phyloP scores from a whole-genome alignment of 23 red algal genomes.

The Agarophyton chilense region DNA sequence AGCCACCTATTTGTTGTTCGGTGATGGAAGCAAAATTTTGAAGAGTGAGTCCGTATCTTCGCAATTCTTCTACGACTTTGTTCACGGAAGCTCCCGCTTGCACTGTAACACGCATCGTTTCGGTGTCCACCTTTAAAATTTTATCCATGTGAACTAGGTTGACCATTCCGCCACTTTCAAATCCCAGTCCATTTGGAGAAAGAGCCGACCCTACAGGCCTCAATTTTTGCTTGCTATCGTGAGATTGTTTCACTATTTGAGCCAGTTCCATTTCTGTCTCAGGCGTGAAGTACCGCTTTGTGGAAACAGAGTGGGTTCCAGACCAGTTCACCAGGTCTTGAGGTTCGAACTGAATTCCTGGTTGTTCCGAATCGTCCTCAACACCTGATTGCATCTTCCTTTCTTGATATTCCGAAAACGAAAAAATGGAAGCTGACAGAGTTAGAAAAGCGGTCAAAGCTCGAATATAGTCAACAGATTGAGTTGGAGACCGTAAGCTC shows the following conservation, averaged over 20 bases:
- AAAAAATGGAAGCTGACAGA: not conserved
- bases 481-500: not conserved
- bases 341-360: conserved; percentile 4
- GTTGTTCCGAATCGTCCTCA: not conserved
- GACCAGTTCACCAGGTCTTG: conserved; percentile 90
- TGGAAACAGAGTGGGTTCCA: conserved; percentile 63
- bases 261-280: conserved; percentile 62
- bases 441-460: not conserved
- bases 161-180: conserved; percentile 82
- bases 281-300: conserved; percentile 55
- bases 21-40: conserved; percentile 89
- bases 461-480: not conserved
- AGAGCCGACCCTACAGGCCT: conserved; percentile 90
- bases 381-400: not conserved
- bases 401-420: conserved; percentile 6
- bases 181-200: conserved; percentile 78
- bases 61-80: conserved; percentile 75
- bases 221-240: conserved; percentile 46
- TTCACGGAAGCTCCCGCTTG: conserved; percentile 82
- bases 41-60: conserved; percentile 73
- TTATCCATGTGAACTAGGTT: conserved; percentile 79
- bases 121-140: conserved; percentile 69
- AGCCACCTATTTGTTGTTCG: conserved; percentile 94
- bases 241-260: conserved; percentile 40
- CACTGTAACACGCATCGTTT: conserved; percentile 48